Percentiles rank a stretch among this genome's conserved stretches.
phyloP scores from a whole-genome alignment of 2,329 filamentous ascomycete species.

The Fusarium sp. region DNA sequence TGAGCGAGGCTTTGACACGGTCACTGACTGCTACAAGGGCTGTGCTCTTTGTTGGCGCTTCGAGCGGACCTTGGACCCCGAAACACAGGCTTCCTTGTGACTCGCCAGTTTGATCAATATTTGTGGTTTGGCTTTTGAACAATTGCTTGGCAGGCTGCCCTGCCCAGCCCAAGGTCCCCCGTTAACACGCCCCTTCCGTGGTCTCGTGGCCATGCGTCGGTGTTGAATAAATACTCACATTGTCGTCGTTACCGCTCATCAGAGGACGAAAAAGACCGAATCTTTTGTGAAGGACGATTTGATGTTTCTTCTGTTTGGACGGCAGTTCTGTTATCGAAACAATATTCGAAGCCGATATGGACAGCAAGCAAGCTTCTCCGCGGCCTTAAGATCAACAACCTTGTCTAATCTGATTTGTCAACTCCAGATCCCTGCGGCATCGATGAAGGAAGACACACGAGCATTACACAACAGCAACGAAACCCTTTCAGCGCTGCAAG shows the following conservation, averaged over 20 bases:
- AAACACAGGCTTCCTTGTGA: slow-evolving; percentile 35
- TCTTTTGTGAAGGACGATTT: background rate
- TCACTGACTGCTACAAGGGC: slow-evolving; percentile 19
- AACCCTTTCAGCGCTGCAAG: slow-evolving; percentile 42
- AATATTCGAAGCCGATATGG: slow-evolving; percentile 16
- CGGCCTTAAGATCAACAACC: slow-evolving; percentile 35
- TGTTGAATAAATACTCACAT: slow-evolving; percentile 32
- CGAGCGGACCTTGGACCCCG: slow-evolving; percentile 26
- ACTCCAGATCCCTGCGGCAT: slow-evolving; percentile 26
- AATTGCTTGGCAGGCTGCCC: slow-evolving; percentile 33
- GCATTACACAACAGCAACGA: slow-evolving; percentile 27
- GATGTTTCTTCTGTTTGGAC: slow-evolving; percentile 6
- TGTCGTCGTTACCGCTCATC: slow-evolving; percentile 33
- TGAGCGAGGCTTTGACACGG: slow-evolving; percentile 21
- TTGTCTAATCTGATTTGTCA: slow-evolving; percentile 37
- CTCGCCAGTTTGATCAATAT: slow-evolving; percentile 30
- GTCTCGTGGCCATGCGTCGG: slow-evolving; percentile 18
- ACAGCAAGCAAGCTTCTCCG: slow-evolving; percentile 33
- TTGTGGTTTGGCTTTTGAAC: slow-evolving; percentile 26
- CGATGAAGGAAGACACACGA: slow-evolving; percentile 22
- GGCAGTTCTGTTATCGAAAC: background rate
- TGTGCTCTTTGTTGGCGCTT: slow-evolving; percentile 33
- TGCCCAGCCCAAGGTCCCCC: slow-evolving; percentile 17
- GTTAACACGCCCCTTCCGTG: slow-evolving; percentile 25
- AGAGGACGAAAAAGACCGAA: background rate